Conservation (phyloP, 257 asterid species). For the Lithospermum erythrorhizon region DNA sequence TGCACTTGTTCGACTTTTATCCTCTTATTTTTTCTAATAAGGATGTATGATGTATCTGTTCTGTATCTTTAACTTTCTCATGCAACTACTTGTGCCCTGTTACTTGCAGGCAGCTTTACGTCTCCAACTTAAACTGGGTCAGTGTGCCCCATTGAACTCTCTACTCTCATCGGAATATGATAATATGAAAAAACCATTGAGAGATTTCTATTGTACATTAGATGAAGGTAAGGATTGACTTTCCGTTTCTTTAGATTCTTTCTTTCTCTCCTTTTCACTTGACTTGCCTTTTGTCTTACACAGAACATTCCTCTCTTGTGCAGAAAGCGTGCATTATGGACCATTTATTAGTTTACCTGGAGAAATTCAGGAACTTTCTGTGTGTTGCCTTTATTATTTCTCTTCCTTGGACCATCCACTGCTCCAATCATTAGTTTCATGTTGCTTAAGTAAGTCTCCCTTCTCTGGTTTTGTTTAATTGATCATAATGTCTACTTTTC, state of each 20-base stretch:
- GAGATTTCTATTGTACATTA: constrained; percentile 40
- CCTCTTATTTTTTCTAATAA: not conserved
- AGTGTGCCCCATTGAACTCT: constrained; percentile 36
- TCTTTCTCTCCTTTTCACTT: constrained; percentile 10
- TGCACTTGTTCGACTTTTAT: not conserved
- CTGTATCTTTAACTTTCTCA: not conserved
- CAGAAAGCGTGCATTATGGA: constrained; percentile 40
- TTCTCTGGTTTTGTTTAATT: not conserved
- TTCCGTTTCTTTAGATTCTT: constrained; percentile 7
- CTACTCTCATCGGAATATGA: constrained; percentile 46
- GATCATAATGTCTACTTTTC: not conserved
- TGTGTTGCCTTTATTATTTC: constrained; percentile 71
- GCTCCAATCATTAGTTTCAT: constrained; percentile 62
- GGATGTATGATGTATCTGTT: constrained; percentile 2
- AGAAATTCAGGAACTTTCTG: constrained; percentile 75
- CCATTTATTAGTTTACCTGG: constrained; percentile 66
- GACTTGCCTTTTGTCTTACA: constrained; percentile 8
- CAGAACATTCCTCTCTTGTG: constrained; percentile 9
- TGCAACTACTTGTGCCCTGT: constrained; percentile 8
- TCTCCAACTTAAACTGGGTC: constrained; percentile 59
- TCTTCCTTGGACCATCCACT: constrained; percentile 44
- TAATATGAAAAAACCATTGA: constrained; percentile 35
- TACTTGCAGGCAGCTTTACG: constrained; percentile 63
- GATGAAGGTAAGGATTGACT: constrained; percentile 32
- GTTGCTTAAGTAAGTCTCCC: constrained; percentile 79